phyloP scores from a whole-genome alignment of 2,329 filamentous ascomycete species.

The Paracamarosporium sp. region DNA sequence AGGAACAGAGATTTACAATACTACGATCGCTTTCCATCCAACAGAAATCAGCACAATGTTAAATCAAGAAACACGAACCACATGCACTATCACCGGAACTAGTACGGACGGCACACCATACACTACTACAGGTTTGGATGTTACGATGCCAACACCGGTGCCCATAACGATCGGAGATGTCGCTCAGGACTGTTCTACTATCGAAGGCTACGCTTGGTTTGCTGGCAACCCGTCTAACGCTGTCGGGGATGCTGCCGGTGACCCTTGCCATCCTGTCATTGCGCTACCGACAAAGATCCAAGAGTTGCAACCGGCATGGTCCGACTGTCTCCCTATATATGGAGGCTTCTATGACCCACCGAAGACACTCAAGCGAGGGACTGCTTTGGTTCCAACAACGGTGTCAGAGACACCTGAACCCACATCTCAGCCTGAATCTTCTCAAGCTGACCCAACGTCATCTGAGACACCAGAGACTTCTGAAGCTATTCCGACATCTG shows the following conservation, averaged over 20 bases:
- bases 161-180: constrained; percentile 11
- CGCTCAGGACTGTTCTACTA: constrained; percentile 15
- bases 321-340: constrained; percentile 1
- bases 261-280: constrained; percentile 20
- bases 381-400: constrained; percentile 12
- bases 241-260: constrained; percentile 2
- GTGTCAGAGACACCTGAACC: neutral
- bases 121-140: neutral
- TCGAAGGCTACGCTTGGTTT: constrained; percentile 15
- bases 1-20: constrained; percentile 8
- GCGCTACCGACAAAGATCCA: constrained; percentile 13
- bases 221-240: constrained; percentile 2
- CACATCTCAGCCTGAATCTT: neutral
- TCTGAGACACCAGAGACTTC: neutral
- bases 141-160: neutral
- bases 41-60: constrained; percentile 15
- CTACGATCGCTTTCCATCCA: constrained; percentile 15
- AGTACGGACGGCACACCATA: neutral
- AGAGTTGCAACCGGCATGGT: constrained; percentile 14
- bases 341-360: constrained; percentile 21
- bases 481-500: neutral
- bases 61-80: neutral
- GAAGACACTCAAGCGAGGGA: constrained; percentile 13
- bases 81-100: neutral
- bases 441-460: constrained; percentile 1